Evolutionary conservation across 495 filamentous ascomycete species (phyloP), one percentile per base, ranked within the genome.

Genomic region (Neurospora discreta): DNA sequence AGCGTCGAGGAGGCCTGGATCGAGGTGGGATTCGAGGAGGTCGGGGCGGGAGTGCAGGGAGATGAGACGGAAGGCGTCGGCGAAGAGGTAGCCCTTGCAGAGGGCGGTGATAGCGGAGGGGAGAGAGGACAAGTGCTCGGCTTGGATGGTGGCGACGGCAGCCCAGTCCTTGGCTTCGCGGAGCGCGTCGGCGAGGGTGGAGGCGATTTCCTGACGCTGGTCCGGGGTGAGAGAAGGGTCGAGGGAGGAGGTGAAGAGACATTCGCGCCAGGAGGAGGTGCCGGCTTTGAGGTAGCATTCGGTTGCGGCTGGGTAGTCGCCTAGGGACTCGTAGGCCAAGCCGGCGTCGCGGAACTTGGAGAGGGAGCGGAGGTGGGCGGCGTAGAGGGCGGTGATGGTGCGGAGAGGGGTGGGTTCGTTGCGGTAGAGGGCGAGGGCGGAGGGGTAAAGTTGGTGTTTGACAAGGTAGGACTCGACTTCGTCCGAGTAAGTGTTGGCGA

Each of bases 301-400:
- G 73, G 90, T 92, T 3, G 95, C 95, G 38, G 88, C 82, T 18
- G 81, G 71, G 76, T 92, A 91, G 73, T 92, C 84, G 11, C 80
- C 80, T n/a, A 99, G 89, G 41, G 88, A 97, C 81, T 98, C 95
- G 78, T 95, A 95, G 8, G 92, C 93, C 81, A 86, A 87, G 5
- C 91, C 96, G 52, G 95, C 94, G 78, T 97, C 93, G 72, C 91
- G 89, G 84, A 91, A 93, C 42, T 88, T 84, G 20, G 92, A 95
- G 42, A 86, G 86, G 7, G 86, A 86, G 75, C 89, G 89, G 7
- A 98, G 90, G 74, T 93, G 87, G 73, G 88, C 86, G 52, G 94
- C 95, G 76, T 96, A 95, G 68, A 95, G 83, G 60, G 85, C 81
- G 60, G 89, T 94, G 46, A 97, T 86, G 26, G 87, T 82, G 15